A percentile compares a stretch with the other conserved stretches of the same genome.
These are phyloP conservation scores for Pythium phragmiticola DNA, from an alignment of 352 stramenopile species.

Conservation along the genomic window DNA sequence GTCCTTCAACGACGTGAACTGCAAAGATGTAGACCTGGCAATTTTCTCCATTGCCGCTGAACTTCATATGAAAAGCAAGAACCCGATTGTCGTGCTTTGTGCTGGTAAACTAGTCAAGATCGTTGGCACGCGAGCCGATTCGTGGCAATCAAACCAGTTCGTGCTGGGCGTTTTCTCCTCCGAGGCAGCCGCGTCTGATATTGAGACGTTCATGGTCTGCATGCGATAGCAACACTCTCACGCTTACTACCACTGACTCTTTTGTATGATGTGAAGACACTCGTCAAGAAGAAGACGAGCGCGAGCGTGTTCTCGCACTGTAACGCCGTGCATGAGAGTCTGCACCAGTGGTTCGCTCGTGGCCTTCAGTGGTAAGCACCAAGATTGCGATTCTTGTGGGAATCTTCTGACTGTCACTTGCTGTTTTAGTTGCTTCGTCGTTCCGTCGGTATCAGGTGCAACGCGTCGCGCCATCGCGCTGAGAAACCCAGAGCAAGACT, in stretches of 20 bases:
- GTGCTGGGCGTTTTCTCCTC: not conserved
- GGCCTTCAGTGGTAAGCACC: not conserved
- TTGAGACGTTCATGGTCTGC: not conserved
- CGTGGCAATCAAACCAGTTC: not conserved
- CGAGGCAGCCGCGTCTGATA: not conserved
- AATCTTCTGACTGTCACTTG: not conserved
- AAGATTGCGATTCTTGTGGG: not conserved
- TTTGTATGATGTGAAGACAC: not conserved
- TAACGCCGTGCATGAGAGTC: not conserved
- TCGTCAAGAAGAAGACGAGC: not conserved
- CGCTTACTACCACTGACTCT: not conserved
- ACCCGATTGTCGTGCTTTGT: not conserved
- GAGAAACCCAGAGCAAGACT: not conserved
- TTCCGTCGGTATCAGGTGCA: not conserved
- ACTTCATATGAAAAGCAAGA: not conserved
- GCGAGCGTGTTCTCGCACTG: not conserved
- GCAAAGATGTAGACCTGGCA: not conserved
- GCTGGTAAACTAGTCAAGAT: not conserved
- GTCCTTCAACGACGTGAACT: not conserved
- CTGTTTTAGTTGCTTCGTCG: not conserved
- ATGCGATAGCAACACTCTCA: not conserved
- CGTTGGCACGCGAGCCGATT: not conserved
- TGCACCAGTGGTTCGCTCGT: not conserved
- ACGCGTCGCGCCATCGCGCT: not conserved
- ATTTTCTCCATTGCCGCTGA: not conserved